Percentiles rank a stretch among this genome's conserved stretches.
Evolutionary conservation across 306 rosid species (phyloP).

Genomic region (Nissolia schottii): DNA sequence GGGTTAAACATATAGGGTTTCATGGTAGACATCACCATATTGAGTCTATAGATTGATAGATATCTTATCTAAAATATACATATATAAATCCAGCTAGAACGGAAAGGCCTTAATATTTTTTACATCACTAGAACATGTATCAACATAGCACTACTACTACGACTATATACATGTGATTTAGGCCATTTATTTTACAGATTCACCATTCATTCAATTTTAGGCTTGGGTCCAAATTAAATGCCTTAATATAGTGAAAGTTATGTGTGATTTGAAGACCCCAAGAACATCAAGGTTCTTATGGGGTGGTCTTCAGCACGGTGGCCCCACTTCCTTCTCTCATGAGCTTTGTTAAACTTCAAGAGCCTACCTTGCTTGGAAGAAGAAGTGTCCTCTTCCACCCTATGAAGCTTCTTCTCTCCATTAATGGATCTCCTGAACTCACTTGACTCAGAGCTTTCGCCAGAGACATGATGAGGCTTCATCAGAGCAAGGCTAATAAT

Average conservation of each 20-base stretch:
- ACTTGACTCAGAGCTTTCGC: constrained; percentile 12
- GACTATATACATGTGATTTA: not conserved
- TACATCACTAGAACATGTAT: not conserved
- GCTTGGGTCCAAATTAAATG: too few species aligned
- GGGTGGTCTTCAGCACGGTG: constrained; percentile 38
- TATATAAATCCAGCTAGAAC: not conserved
- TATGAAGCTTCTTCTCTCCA: constrained; percentile 35
- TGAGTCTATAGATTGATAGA: too few species aligned
- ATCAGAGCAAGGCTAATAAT: not conserved
- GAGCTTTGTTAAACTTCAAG: not conserved
- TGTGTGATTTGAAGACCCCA: constrained; percentile 39
- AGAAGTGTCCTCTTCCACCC: constrained; percentile 4
- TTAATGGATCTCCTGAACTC: constrained; percentile 5
- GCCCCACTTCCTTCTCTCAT: constrained; percentile 21
- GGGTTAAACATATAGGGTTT: too few species aligned
- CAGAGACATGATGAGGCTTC: constrained; percentile 37
- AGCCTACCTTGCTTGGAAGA: constrained; percentile 13
- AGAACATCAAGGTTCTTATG: constrained; percentile 45
- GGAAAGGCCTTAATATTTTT: not conserved
- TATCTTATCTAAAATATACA: not conserved
- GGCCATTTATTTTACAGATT: not conserved
- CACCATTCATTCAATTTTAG: too few species aligned
- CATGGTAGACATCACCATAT: too few species aligned
- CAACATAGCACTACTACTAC: not conserved
- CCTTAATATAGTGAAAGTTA: not conserved